Base-by-base conservation (phyloP, 2,329 filamentous ascomycete species). In the Fusarium keratoplasticum region DNA sequence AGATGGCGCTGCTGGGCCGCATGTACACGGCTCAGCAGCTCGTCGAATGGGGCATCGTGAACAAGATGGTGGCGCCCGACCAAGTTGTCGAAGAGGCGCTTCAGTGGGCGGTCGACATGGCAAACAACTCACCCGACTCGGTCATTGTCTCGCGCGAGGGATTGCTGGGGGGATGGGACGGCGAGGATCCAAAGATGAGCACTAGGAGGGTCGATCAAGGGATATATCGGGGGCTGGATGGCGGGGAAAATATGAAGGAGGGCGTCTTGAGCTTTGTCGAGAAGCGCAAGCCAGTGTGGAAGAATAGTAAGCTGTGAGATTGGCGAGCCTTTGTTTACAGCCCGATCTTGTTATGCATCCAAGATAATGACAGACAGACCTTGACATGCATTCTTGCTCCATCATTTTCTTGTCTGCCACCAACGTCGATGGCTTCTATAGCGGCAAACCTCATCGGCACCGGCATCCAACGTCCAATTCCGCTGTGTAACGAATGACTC, bases 201-300 rank as follows among this genome's bases (percentile, higher is more conserved):
- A 94, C 90, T 38, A 84, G 84, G 69, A 79, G 89, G 72, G 80
- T 93, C 64, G 85, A 87, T 18, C 86, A 89, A 63, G 87, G 87
- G 2, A 88, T 91, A 85, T 92, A 89, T 77, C 84, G 84, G 63
- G 85, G 85, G 68, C 86, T 95, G 65, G 86, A 91, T 71, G 87
- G 85, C 3, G 92, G 90, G 0, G 91, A 93, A 75, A 96, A 96
- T 81, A 91, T 94, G 82, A 89, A 87, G 64, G 93, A 95, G 83
- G 94, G 94, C 0, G 85, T 95, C 22, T 85, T 81, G 82, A 93
- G 93, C 69, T 96, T 96, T 84, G 91, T 93, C 20, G 93, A 95
- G 86, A 94, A 91, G 87, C 86, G 92, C 78, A 88, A 89, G 82
- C 89, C 93, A 2, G 85, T 85, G 40, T 95, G 93, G 93, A 88